phyloP scores from a whole-genome alignment of 169 alveolate genomes.

The Plasmodium gaboni region DNA sequence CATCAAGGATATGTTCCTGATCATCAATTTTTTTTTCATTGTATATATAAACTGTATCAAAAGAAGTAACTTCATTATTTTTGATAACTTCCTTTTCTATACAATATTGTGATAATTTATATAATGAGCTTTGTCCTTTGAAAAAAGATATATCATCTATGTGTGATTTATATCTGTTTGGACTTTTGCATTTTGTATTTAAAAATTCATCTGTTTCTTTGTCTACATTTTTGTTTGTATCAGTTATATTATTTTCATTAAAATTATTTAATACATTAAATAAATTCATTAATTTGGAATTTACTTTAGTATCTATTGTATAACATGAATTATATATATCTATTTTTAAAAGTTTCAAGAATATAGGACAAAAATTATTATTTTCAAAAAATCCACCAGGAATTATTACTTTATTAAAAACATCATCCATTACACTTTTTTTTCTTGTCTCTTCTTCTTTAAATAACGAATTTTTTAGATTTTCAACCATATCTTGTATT shows the following conservation, averaged over 20 bases:
- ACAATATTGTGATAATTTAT: conserved; percentile 67
- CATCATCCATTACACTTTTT: conserved; percentile 27
- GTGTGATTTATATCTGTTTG: neutral
- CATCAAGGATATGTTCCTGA: neutral
- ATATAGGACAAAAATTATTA: conserved; percentile 74
- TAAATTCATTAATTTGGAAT: conserved; percentile 26
- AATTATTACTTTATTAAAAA: conserved; percentile 60
- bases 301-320: conserved; percentile 7
- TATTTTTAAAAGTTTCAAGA: conserved; percentile 48
- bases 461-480: conserved; percentile 19
- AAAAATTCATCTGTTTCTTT: neutral
- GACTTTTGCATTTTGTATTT: neutral
- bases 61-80: conserved; percentile 29
- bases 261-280: conserved; percentile 17
- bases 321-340: conserved; percentile 63
- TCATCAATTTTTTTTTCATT: conserved; percentile 13
- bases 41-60: conserved; percentile 65
- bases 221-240: neutral
- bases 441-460: conserved; percentile 13
- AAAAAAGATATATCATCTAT: conserved; percentile 33
- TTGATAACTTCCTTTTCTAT: conserved; percentile 39
- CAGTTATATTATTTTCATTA: conserved; percentile 4
- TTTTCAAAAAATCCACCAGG: conserved; percentile 75
- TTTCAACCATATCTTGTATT: conserved; percentile 1
- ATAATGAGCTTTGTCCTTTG: conserved; percentile 53